Conservation (phyloP, 2,329 filamentous ascomycete species). For the Aureobasidium zeae region DNA sequence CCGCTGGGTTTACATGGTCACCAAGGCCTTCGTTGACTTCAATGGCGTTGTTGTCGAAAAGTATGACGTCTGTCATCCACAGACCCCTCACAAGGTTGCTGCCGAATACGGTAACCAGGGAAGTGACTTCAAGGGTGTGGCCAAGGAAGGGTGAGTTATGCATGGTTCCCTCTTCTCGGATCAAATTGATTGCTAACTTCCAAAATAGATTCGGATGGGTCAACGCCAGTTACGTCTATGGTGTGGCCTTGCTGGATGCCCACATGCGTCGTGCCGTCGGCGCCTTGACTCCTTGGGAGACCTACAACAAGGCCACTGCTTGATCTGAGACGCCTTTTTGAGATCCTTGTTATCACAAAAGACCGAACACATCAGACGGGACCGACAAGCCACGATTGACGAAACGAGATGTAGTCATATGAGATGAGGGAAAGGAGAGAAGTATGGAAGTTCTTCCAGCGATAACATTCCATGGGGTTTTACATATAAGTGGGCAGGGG, state of each 20-base stretch:
- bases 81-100: constrained; percentile 87
- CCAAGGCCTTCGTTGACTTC: constrained; percentile 95
- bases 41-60: constrained; percentile 98
- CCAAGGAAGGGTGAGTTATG: constrained; percentile 77
- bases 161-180: too few relatives aligned
- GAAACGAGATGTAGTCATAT: constrained; percentile 10
- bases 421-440: too few relatives aligned
- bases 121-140: constrained; percentile 86
- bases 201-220: constrained; percentile 90
- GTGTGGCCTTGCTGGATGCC: constrained; percentile 75
- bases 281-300: constrained; percentile 77
- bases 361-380: not conserved
- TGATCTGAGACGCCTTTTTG: not conserved
- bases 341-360: too few relatives aligned
- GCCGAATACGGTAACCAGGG: constrained; percentile 98
- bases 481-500: too few relatives aligned
- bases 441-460: too few relatives aligned
- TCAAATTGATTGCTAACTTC: constrained; percentile 1
- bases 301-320: constrained; percentile 54
- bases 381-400: constrained; percentile 10
- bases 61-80: constrained; percentile 86
- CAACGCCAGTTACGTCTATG: constrained; percentile 94
- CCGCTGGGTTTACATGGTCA: constrained; percentile 97
- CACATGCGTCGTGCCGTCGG: constrained; percentile 85
- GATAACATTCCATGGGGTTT: too few relatives aligned